Evolutionary conservation across 2,329 filamentous ascomycete species (phyloP).

Genomic region (Pseudogymnoascus sp.): DNA sequence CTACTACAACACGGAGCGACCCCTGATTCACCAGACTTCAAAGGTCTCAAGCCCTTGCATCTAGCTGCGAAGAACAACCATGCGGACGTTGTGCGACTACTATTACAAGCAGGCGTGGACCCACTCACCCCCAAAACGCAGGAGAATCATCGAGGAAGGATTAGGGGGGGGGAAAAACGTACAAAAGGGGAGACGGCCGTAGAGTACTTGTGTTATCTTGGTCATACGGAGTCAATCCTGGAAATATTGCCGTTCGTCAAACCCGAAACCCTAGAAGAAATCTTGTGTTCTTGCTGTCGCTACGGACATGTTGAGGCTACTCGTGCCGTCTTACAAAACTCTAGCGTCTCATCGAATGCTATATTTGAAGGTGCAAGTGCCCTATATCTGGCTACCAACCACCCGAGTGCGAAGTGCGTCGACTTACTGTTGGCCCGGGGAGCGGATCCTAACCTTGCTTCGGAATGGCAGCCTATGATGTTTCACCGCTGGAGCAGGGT

Average conservation of each 20-base stretch:
- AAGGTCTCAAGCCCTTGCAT: conserved; percentile 31
- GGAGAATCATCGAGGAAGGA: conserved; percentile 13
- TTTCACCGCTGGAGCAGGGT: not conserved
- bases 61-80: conserved; percentile 28
- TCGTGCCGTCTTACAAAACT: conserved; percentile 11
- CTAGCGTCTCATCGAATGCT: conserved; percentile 13
- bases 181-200: conserved; percentile 24
- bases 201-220: conserved; percentile 25
- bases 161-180: conserved; percentile 10
- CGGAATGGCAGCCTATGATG: conserved; percentile 9
- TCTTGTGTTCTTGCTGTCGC: conserved; percentile 14
- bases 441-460: conserved; percentile 13
- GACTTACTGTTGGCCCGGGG: not conserved
- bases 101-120: conserved; percentile 31
- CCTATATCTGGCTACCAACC: conserved; percentile 14
- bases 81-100: conserved; percentile 20
- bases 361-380: conserved; percentile 13
- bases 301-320: conserved; percentile 14
- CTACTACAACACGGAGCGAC: conserved; percentile 15
- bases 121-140: conserved; percentile 25
- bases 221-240: conserved; percentile 18
- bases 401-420: conserved; percentile 11
- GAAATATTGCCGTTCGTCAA: conserved; percentile 14
- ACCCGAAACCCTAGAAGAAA: conserved; percentile 13
- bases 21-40: conserved; percentile 14